Evolutionary conservation across 441 rosid species (phyloP).

Genomic region (Adansonia rubrostipa): DNA sequence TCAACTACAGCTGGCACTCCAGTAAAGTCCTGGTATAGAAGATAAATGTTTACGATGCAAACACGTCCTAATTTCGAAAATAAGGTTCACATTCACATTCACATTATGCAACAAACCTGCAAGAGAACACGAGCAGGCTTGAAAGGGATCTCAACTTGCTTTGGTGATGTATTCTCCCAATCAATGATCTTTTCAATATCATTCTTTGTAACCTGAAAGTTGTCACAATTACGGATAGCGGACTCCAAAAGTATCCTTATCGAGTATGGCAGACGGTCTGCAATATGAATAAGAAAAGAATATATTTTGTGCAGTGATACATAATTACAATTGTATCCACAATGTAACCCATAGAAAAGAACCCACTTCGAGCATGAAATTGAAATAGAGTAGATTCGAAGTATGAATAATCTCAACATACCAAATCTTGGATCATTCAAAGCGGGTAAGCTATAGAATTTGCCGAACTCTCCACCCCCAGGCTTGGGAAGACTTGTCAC

Average conservation of each 20-base stretch:
- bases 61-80: not conserved
- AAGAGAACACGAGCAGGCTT: slow-evolving; percentile 69
- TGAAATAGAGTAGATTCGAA: not conserved
- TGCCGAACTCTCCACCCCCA: slow-evolving; percentile 55
- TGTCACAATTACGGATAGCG: slow-evolving; percentile 65
- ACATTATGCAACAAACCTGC: slow-evolving; percentile 38
- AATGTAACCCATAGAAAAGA: not conserved
- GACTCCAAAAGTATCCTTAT: slow-evolving; percentile 67
- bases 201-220: slow-evolving; percentile 60
- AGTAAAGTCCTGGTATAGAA: slow-evolving; percentile 55
- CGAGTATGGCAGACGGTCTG: slow-evolving; percentile 60
- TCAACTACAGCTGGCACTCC: slow-evolving; percentile 72
- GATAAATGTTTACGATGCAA: not conserved
- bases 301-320: not conserved
- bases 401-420: slow-evolving; percentile 24
- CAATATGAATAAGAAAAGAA: not conserved
- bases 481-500: slow-evolving; percentile 56
- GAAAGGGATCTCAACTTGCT: slow-evolving; percentile 73
- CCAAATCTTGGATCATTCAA: slow-evolving; percentile 64
- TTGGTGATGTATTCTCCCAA: slow-evolving; percentile 63
- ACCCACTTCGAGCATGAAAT: not conserved
- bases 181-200: slow-evolving; percentile 71
- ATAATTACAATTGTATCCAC: not conserved
- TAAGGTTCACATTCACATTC: slow-evolving; percentile 7
- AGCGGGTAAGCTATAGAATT: slow-evolving; percentile 50